Evolutionary conservation across 495 filamentous ascomycete genomes (phyloP).

Genomic region (Hypomontagnella submonticulosa): DNA sequence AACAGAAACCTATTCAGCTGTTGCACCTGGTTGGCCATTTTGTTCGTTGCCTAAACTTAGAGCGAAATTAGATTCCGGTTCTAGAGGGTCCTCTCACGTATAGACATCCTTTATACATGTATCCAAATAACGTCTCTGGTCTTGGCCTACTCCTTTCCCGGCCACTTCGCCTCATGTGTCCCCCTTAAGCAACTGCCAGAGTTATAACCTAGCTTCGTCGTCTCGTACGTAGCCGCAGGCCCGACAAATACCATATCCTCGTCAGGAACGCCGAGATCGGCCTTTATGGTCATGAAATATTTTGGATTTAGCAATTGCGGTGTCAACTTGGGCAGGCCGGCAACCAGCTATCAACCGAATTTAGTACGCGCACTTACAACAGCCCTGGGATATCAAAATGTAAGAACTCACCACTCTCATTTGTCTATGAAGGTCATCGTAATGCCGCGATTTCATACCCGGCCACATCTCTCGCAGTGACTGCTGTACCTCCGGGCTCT

Average conservation of each 20-base stretch:
- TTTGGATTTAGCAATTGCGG: constrained; percentile 38
- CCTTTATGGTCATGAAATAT: constrained; percentile 40
- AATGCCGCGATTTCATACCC: constrained; percentile 40
- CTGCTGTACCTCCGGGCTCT: constrained; percentile 46
- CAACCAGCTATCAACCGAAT: constrained; percentile 21
- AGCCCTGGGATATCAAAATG: not conserved
- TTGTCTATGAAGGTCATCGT: constrained; percentile 47
- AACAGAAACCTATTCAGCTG: no score
- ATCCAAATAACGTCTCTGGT: no score
- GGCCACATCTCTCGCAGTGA: constrained; percentile 42
- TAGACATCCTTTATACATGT: no score
- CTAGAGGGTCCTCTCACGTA: no score
- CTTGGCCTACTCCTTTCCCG: constrained; percentile 13
- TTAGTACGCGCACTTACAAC: constrained; percentile 6
- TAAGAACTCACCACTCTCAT: constrained; percentile 44
- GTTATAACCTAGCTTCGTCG: constrained; percentile 41
- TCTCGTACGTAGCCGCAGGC: constrained; percentile 44
- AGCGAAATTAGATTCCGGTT: no score
- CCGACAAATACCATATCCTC: constrained; percentile 47
- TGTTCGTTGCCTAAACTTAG: no score
- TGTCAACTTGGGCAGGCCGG: constrained; percentile 27
- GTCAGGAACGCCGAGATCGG: constrained; percentile 41
- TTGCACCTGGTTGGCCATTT: no score
- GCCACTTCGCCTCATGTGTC: constrained; percentile 45
- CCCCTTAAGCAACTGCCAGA: constrained; percentile 46